phyloP scores from a whole-genome alignment of 1,284 basidiomycete genomes.

The Ceratobasidium sp. region DNA sequence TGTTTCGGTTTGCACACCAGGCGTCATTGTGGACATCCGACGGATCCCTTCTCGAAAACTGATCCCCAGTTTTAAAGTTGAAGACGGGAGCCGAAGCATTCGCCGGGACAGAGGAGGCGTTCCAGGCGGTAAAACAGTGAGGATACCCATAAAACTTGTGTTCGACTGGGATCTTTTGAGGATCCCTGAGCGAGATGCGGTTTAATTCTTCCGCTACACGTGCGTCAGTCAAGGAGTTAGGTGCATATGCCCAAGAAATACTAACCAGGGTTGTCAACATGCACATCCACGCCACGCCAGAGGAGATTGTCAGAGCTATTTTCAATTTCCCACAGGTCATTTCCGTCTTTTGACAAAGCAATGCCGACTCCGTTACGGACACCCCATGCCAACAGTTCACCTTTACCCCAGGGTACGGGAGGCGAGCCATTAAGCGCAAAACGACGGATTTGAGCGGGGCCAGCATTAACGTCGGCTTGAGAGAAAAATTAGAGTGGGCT shows the following conservation, averaged over 20 bases:
- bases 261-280: slow-evolving; percentile 30
- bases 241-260: not conserved
- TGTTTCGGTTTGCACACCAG: slow-evolving; percentile 25
- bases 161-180: not conserved
- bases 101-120: not conserved
- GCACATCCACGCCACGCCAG: slow-evolving; percentile 22
- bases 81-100: not conserved
- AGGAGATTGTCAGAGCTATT: slow-evolving; percentile 49
- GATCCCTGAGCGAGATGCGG: not conserved
- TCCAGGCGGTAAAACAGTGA: slow-evolving; percentile 29
- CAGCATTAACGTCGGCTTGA: slow-evolving; percentile 44
- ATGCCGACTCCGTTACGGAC: slow-evolving; percentile 56
- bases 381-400: slow-evolving; percentile 52
- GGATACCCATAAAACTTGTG: slow-evolving; percentile 36
- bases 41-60: slow-evolving; percentile 12
- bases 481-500: not conserved
- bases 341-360: slow-evolving; percentile 46
- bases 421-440: slow-evolving; percentile 36
- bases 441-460: slow-evolving; percentile 53
- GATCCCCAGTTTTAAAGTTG: slow-evolving; percentile 17
- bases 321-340: slow-evolving; percentile 51
- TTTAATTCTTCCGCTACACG: slow-evolving; percentile 32
- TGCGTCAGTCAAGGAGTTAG: not conserved
- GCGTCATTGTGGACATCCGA: not conserved
- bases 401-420: slow-evolving; percentile 46